A percentile compares a stretch with the other conserved stretches of the same genome.
These are phyloP conservation scores for Waltergamsia citrina DNA, from an alignment of 2,329 filamentous ascomycete genomes.

Conservation along the genomic window DNA sequence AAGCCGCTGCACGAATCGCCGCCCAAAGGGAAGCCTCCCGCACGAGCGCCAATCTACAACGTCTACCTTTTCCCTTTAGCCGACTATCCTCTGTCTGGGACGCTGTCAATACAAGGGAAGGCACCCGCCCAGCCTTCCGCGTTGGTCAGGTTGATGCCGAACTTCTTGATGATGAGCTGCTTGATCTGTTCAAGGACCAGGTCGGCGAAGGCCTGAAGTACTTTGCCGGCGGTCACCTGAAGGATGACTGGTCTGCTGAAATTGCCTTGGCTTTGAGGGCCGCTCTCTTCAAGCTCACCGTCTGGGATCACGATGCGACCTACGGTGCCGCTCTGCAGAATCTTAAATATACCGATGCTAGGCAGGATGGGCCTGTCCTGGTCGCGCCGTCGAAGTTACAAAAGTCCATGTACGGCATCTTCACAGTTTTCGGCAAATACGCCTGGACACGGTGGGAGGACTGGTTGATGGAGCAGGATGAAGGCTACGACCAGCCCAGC, in stretches of 20 bases:
- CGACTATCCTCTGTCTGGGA: conserved; percentile 57
- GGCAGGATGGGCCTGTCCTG: conserved; percentile 51
- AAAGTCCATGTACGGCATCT: conserved; percentile 72
- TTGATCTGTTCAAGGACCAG: conserved; percentile 77
- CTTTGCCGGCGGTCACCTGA: conserved; percentile 62
- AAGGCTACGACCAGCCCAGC: conserved; percentile 58
- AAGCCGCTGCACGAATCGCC: conserved; percentile 47
- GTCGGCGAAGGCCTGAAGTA: conserved; percentile 84
- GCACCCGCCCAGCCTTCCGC: conserved; percentile 76
- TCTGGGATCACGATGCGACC: conserved; percentile 94
- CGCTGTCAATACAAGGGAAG: conserved; percentile 61
- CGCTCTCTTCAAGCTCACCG: conserved; percentile 83
- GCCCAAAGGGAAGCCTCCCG: conserved; percentile 40
- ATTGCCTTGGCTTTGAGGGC: conserved; percentile 70
- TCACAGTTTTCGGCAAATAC: conserved; percentile 83
- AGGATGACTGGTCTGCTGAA: conserved; percentile 82
- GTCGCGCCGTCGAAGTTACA: conserved; percentile 70
- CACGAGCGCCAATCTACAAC: conserved; percentile 43
- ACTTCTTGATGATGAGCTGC: conserved; percentile 84
- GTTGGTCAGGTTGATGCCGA: conserved; percentile 96
- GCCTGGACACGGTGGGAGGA: conserved; percentile 88
- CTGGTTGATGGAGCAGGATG: conserved; percentile 68
- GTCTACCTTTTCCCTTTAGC: conserved; percentile 54
- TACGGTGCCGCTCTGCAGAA: conserved; percentile 93
- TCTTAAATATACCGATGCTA: conserved; percentile 78